phyloP scores from a whole-genome alignment of 495 filamentous ascomycete genomes.

The Aspergillus carlsbadensis region DNA sequence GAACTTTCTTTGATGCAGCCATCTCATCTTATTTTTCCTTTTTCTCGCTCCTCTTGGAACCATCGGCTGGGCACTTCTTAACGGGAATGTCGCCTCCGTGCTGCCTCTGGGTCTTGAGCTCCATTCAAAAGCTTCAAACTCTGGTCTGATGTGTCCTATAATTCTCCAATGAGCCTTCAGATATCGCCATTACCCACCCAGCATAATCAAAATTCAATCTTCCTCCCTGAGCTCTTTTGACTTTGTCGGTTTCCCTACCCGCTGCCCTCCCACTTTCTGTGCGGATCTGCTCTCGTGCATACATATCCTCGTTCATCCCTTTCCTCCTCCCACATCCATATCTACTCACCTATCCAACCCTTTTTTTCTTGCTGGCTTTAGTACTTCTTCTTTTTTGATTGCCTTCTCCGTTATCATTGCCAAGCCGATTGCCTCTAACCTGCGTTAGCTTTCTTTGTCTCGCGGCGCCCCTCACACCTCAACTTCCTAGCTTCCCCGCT shows the following conservation, averaged over 20 bases:
- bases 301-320: not conserved
- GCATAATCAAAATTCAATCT: slow-evolving; percentile 1
- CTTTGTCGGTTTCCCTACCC: slow-evolving; percentile 27
- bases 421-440: slow-evolving; percentile 10
- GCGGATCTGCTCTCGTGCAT: slow-evolving; percentile 12
- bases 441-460: slow-evolving; percentile 14
- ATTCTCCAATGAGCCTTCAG: slow-evolving; percentile 27
- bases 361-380: no score
- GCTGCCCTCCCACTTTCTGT: slow-evolving; percentile 19
- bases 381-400: not conserved
- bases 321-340: slow-evolving; percentile 9
- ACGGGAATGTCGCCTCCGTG: not conserved
- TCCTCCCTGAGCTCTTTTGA: not conserved
- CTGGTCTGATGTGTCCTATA: slow-evolving; percentile 14
- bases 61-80: slow-evolving; percentile 11
- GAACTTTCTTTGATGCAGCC: slow-evolving; percentile 11
- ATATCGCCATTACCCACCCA: slow-evolving; percentile 23
- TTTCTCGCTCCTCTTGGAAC: slow-evolving; percentile 1
- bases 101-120: slow-evolving; percentile 12
- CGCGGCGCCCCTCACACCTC: slow-evolving; percentile 19
- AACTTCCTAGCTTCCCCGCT: slow-evolving; percentile 21
- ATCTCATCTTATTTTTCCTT: slow-evolving; percentile 5
- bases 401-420: slow-evolving; percentile 3
- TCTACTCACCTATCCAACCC: slow-evolving; percentile 1
- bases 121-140: slow-evolving; percentile 14